Evolutionary conservation across 2,329 filamentous ascomycete genomes (phyloP).

Genomic region (Biscogniauxia marginata): DNA sequence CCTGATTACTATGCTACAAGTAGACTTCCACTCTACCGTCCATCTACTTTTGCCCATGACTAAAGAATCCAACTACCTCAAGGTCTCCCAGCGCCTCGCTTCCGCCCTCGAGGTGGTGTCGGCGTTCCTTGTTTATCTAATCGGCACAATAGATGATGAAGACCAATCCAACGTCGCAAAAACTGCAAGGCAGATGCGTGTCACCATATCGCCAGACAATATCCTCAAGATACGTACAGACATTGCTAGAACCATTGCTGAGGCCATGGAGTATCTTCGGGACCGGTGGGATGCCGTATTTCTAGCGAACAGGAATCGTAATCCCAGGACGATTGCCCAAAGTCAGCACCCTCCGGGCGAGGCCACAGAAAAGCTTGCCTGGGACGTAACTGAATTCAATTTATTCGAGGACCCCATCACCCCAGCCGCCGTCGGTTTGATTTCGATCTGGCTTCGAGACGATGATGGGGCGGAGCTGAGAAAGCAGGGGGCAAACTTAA

Average conservation of each 20-base stretch:
- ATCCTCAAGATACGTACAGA: constrained; percentile 48
- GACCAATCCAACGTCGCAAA: constrained; percentile 5
- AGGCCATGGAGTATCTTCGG: constrained; percentile 66
- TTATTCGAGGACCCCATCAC: constrained; percentile 56
- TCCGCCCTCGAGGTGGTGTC: constrained; percentile 63
- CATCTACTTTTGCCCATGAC: constrained; percentile 59
- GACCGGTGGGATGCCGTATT: constrained; percentile 63
- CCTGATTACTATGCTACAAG: constrained; percentile 62
- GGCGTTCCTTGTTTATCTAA: constrained; percentile 57
- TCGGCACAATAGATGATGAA: constrained; percentile 50
- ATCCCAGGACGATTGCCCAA: constrained; percentile 46
- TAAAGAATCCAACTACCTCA: constrained; percentile 52
- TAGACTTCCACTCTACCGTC: constrained; percentile 63
- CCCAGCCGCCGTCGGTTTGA: constrained; percentile 54
- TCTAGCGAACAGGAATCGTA: constrained; percentile 36
- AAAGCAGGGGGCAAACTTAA: constrained; percentile 55
- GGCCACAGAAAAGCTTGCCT: constrained; percentile 49
- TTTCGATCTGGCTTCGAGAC: constrained; percentile 68
- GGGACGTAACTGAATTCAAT: constrained; percentile 54
- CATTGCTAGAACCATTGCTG: constrained; percentile 57
- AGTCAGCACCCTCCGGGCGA: constrained; percentile 41
- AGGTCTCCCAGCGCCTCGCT: constrained; percentile 52
- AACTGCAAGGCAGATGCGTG: constrained; percentile 9
- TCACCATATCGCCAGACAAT: constrained; percentile 55
- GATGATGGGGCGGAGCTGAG: constrained; percentile 62